Evolutionary conservation across 2,329 filamentous ascomycete species (phyloP).

Genomic region (Botryotinia calthae): DNA sequence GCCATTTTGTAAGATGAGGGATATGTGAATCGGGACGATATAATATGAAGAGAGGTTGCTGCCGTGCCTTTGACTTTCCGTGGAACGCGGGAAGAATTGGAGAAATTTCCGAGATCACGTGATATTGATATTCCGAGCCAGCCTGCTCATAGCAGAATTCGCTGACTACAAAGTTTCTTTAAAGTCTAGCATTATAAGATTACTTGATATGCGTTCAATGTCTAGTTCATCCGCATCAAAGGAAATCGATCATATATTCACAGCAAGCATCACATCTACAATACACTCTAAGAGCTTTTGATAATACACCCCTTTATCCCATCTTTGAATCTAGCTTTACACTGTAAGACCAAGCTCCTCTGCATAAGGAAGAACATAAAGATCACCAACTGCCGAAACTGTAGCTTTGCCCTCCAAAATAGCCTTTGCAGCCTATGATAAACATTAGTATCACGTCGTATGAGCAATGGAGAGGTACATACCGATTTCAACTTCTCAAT

Average conservation of each 20-base stretch:
- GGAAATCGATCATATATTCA: slow-evolving; percentile 34
- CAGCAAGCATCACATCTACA: slow-evolving; percentile 32
- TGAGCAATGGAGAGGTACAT: slow-evolving; percentile 43
- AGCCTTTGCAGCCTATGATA: slow-evolving; percentile 74
- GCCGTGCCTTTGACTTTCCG: slow-evolving; percentile 25
- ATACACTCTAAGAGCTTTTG: slow-evolving; percentile 39
- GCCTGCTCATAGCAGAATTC: not conserved
- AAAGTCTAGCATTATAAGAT: not conserved
- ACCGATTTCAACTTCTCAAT: slow-evolving; percentile 83
- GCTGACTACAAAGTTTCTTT: not conserved
- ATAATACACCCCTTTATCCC: slow-evolving; percentile 38
- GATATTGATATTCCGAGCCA: not conserved
- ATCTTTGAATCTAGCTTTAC: slow-evolving; percentile 53
- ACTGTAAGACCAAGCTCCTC: slow-evolving; percentile 92
- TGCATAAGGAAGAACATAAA: slow-evolving; percentile 86
- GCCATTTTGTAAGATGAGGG: slow-evolving; percentile 58
- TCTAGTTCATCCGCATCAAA: not conserved
- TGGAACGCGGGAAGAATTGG: slow-evolving; percentile 16
- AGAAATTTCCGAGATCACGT: slow-evolving; percentile 16
- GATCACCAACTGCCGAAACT: slow-evolving; percentile 85
- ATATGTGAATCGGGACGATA: slow-evolving; percentile 26
- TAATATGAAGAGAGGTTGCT: slow-evolving; percentile 26
- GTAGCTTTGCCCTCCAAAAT: slow-evolving; percentile 86
- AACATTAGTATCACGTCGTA: slow-evolving; percentile 36
- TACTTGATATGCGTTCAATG: not conserved